Percentiles rank a stretch among this genome's conserved stretches.
Conservation (phyloP, 2,329 filamentous ascomycete genomes). For the Ilyonectria destructans region DNA sequence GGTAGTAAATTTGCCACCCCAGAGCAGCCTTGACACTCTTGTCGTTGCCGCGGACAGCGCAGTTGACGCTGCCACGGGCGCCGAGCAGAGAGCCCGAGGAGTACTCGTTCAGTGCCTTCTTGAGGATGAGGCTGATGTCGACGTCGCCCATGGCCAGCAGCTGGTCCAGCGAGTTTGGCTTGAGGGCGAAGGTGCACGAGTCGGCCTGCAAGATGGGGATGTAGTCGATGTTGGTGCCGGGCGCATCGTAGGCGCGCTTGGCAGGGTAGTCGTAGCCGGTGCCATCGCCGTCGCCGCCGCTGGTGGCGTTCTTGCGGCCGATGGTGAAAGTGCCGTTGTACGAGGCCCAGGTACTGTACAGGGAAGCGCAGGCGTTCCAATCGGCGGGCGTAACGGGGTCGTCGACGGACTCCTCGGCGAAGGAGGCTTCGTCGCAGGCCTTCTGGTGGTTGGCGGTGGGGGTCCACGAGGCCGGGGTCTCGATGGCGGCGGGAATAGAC, state of each 20-base stretch:
- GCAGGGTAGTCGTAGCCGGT: conserved; percentile 6
- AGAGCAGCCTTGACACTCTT: conserved; percentile 17
- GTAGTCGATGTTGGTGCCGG: conserved; percentile 7
- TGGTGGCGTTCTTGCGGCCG: conserved; percentile 10
- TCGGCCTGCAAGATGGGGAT: conserved; percentile 24
- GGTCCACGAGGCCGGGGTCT: conserved; percentile 45
- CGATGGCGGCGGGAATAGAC: conserved; percentile 20
- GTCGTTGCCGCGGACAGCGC: conserved; percentile 9
- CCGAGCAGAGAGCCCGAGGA: conserved; percentile 19
- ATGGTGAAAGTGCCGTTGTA: conserved; percentile 53
- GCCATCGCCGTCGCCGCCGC: background rate
- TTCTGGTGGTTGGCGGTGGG: conserved; percentile 42
- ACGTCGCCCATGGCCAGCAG: conserved; percentile 45
- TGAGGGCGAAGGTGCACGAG: conserved; percentile 30
- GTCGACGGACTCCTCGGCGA: conserved; percentile 37
- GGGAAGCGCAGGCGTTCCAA: conserved; percentile 52
- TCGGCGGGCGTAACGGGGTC: conserved; percentile 45
- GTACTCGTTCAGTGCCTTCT: conserved; percentile 23
- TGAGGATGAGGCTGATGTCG: conserved; percentile 45
- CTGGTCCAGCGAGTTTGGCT: conserved; percentile 18
- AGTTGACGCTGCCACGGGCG: conserved; percentile 18
- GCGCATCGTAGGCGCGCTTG: conserved; percentile 7
- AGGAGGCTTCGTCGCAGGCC: conserved; percentile 50
- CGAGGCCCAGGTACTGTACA: conserved; percentile 50
- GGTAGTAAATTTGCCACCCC: conserved; percentile 30